phyloP scores from a whole-genome alignment of 192 early-diverging fungal genomes.

The Backusella mclennaniae region DNA sequence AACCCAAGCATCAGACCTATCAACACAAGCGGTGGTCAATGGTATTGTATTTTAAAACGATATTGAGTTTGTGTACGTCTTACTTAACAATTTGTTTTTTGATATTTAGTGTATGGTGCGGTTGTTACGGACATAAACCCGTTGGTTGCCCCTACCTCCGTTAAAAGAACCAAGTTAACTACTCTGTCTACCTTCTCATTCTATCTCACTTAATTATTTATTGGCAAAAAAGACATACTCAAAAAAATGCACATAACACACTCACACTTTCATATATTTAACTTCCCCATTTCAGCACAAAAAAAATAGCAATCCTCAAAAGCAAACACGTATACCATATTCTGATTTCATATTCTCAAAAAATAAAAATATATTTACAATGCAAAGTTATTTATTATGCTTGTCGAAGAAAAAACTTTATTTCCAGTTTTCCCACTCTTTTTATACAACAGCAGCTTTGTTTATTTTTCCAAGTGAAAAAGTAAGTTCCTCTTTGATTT shows the following conservation, averaged over 20 bases:
- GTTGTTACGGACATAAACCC: slow-evolving; percentile 15
- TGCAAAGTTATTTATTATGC: neutral
- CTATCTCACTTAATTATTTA: neutral
- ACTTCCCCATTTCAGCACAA: neutral
- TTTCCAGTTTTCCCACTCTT: neutral
- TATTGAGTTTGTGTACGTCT: neutral
- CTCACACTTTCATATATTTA: neutral
- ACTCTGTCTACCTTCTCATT: neutral
- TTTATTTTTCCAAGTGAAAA: neutral
- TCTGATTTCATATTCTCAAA: neutral
- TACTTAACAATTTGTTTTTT: neutral
- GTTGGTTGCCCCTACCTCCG: neutral
- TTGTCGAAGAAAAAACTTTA: neutral
- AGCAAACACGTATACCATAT: neutral
- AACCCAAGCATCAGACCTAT: neutral
- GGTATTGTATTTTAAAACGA: neutral
- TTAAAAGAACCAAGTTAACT: neutral
- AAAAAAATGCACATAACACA: neutral
- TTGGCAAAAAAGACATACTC: neutral
- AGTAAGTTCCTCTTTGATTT: neutral
- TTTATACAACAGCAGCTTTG: neutral
- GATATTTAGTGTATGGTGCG: slow-evolving; percentile 14
- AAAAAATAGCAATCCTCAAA: neutral
- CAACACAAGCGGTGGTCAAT: slow-evolving; percentile 1
- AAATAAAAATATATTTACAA: neutral